A percentile compares a stretch with the other conserved stretches of the same genome.
Conservation (phyloP, 2,329 filamentous ascomycete species). For the Emergomyces pasteurianus region DNA sequence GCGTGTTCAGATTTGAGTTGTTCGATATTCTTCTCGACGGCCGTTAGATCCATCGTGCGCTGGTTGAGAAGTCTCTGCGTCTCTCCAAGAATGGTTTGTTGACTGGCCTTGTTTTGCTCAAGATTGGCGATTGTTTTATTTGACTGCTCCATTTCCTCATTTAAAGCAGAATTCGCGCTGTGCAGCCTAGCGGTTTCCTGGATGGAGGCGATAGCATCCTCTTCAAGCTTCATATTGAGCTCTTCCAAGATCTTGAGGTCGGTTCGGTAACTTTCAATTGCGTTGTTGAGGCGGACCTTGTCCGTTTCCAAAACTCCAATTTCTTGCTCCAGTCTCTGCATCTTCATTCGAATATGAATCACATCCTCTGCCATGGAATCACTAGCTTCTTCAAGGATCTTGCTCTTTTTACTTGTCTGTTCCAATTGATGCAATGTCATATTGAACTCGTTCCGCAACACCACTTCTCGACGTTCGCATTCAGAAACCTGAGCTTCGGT, state of each 20-base stretch:
- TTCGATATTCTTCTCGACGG: conserved; percentile 25
- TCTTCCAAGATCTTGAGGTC: conserved; percentile 33
- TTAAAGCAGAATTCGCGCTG: conserved; percentile 23
- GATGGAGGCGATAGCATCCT: conserved; percentile 21
- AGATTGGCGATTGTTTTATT: conserved; percentile 23
- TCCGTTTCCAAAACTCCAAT: conserved; percentile 29
- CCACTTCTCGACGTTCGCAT: conserved; percentile 27
- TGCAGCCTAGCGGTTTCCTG: conserved; percentile 24
- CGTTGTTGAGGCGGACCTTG: conserved; percentile 30
- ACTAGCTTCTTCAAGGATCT: conserved; percentile 27
- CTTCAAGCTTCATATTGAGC: conserved; percentile 31
- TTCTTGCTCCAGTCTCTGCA: conserved; percentile 32
- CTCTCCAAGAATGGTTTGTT: conserved; percentile 21
- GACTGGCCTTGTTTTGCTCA: conserved; percentile 21
- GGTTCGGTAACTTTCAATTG: conserved; percentile 32
- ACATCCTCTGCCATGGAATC: conserved; percentile 35
- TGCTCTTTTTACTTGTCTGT: conserved; percentile 24
- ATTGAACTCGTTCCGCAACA: conserved; percentile 35
- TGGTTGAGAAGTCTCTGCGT: conserved; percentile 26
- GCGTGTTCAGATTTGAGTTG: conserved; percentile 23
- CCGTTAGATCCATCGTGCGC: conserved; percentile 24
- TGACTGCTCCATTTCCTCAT: conserved; percentile 24
- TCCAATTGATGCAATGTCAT: conserved; percentile 28
- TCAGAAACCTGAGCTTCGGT: conserved; percentile 23
- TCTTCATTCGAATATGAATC: conserved; percentile 32